A percentile compares a stretch with the other conserved stretches of the same genome.
Conservation (phyloP, 2,329 filamentous ascomycete species). For the Phialophora macrospora region DNA sequence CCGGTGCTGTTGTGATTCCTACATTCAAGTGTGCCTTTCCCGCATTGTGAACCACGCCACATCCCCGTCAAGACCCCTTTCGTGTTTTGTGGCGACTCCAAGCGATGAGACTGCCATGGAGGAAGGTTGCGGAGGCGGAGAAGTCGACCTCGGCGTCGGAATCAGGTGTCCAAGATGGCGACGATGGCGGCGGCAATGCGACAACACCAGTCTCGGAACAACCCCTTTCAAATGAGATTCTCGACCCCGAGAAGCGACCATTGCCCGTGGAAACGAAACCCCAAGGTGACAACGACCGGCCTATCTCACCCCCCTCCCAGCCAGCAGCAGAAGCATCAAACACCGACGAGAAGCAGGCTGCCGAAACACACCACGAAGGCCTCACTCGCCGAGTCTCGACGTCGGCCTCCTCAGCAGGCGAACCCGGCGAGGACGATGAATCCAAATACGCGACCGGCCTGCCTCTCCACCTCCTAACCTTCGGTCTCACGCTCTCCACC, state of each 20-base stretch:
- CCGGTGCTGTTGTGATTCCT: not conserved
- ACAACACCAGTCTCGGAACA: not conserved
- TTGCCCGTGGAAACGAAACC: not conserved
- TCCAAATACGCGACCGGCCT: constrained; percentile 37
- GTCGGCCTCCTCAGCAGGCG: constrained; percentile 30
- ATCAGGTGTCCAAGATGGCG: constrained; percentile 13
- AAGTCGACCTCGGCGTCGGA: constrained; percentile 20
- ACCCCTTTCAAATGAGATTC: constrained; percentile 6
- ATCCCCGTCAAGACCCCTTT: not conserved
- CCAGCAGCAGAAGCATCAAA: not conserved
- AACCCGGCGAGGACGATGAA: constrained; percentile 37
- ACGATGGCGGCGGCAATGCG: not conserved
- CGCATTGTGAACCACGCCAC: not conserved
- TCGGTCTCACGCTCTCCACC: constrained; percentile 40
- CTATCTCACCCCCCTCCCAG: not conserved
- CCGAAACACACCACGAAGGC: constrained; percentile 17
- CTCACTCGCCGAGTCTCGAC: constrained; percentile 21
- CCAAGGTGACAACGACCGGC: not conserved
- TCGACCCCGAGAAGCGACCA: constrained; percentile 17
- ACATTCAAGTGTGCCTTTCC: not conserved
- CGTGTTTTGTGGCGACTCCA: not conserved
- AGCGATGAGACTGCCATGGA: constrained; percentile 31
- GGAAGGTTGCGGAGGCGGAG: constrained; percentile 23
- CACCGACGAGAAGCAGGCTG: constrained; percentile 5
- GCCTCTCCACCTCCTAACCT: constrained; percentile 35